A percentile compares a stretch with the other conserved stretches of the same genome.
phyloP scores from a whole-genome alignment of 2,329 filamentous ascomycete species.

The Pseudogymnoascus sp. region DNA sequence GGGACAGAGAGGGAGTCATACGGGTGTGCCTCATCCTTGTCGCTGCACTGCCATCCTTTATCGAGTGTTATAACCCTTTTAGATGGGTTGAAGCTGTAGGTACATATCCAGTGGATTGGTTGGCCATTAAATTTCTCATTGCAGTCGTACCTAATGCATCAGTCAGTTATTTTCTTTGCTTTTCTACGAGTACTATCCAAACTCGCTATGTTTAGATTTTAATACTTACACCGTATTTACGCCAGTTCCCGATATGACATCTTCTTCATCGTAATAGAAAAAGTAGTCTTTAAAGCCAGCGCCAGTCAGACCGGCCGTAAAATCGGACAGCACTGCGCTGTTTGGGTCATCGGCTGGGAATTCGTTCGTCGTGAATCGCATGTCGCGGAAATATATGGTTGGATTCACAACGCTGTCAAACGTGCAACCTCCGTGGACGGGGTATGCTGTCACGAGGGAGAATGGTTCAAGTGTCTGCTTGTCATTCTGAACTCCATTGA shows the following conservation, averaged over 20 bases:
- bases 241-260: background rate
- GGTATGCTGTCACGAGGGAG: background rate
- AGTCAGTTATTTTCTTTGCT: background rate
- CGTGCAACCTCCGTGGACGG: background rate
- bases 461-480: background rate
- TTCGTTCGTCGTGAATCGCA: background rate
- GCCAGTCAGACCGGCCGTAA: background rate
- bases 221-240: background rate
- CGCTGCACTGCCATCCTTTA: background rate
- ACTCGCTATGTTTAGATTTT: background rate
- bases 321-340: background rate
- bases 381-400: background rate
- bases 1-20: background rate
- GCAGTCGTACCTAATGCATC: background rate
- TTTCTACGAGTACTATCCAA: background rate
- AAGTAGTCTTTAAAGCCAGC: background rate
- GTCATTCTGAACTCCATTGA: background rate
- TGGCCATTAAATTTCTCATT: background rate
- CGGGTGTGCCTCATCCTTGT: background rate
- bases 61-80: background rate
- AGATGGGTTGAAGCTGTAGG: background rate
- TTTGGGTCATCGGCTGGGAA: background rate
- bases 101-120: background rate
- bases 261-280: background rate
- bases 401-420: background rate